Conservation (phyloP, 257 asterid species). For the Nyctanthes arbortristis region DNA sequence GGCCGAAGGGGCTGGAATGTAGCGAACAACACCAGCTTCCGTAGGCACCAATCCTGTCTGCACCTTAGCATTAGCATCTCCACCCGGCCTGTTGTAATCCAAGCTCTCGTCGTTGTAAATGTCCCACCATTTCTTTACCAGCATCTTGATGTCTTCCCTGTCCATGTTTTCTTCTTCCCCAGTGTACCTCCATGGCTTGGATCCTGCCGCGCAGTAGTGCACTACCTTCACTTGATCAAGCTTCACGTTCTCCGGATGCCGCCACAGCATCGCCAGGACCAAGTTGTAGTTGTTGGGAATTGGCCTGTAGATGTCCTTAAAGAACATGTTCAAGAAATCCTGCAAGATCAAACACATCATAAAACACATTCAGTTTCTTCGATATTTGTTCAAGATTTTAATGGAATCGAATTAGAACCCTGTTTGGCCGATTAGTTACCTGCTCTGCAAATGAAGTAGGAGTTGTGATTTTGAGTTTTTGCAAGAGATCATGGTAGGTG, state of each 20-base stretch:
- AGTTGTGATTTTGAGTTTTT: conserved; percentile 19
- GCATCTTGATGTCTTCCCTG: conserved; percentile 27
- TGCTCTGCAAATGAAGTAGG: conserved; percentile 30
- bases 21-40: conserved; percentile 17
- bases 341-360: background rate
- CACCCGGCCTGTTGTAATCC: conserved; percentile 12
- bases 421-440: background rate
- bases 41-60: background rate
- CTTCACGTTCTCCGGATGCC: conserved; percentile 30
- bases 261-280: conserved; percentile 30
- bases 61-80: background rate
- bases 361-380: background rate
- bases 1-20: conserved; percentile 20
- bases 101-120: conserved; percentile 24
- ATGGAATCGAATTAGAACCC: too few relatives aligned
- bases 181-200: conserved; percentile 33
- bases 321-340: conserved; percentile 35
- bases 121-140: conserved; percentile 27
- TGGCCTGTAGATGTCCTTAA: conserved; percentile 21
- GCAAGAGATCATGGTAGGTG: conserved; percentile 26
- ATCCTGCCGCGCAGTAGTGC: conserved; percentile 27
- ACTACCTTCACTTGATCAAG: conserved; percentile 26
- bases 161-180: conserved; percentile 28
- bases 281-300: conserved; percentile 24
- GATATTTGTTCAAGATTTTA: too few relatives aligned